These are phyloP conservation scores for Schizochytrium sp. DNA, from an alignment of 108 stramenopile species.

Conservation along the genomic window DNA sequence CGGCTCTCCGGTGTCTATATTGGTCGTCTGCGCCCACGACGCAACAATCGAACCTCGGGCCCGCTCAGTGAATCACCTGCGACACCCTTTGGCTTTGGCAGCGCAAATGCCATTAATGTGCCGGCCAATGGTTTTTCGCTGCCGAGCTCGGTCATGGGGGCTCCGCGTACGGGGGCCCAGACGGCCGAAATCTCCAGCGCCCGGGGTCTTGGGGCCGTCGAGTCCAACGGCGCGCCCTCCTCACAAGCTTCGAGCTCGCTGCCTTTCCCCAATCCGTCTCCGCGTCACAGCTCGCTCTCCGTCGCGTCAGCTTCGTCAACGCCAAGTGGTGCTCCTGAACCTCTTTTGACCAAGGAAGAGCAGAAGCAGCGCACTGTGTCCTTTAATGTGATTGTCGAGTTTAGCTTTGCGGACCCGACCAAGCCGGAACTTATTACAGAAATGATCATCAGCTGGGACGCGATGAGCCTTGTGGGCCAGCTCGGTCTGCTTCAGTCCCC, in stretches of 20 bases:
- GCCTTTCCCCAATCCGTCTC: not conserved
- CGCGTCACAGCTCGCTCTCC: not conserved
- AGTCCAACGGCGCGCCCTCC: too few relatives aligned
- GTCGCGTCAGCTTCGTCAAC: not conserved
- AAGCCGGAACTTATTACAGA: not conserved
- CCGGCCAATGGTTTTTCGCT: not conserved
- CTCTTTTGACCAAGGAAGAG: not conserved
- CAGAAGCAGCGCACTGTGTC: not conserved
- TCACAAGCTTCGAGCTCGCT: too few relatives aligned
- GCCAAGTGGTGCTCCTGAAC: not conserved
- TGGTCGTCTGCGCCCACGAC: not conserved
- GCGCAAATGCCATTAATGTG: not conserved
- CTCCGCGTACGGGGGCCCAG: not conserved
- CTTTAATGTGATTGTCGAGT: constrained; percentile 6
- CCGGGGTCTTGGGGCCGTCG: too few relatives aligned
- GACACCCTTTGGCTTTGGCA: constrained; percentile 2
- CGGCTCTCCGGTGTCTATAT: constrained; percentile 5
- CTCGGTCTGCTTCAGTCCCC: constrained; percentile 4
- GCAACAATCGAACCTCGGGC: not conserved
- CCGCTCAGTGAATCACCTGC: not conserved
- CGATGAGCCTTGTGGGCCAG: not conserved
- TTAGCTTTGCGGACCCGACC: constrained; percentile 14
- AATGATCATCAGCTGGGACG: constrained; percentile 18
- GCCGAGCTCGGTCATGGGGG: not conserved
- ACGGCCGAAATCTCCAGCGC: not conserved